Conservation (phyloP, 179 eudicot genomes). For the Nepenthes alata region DNA sequence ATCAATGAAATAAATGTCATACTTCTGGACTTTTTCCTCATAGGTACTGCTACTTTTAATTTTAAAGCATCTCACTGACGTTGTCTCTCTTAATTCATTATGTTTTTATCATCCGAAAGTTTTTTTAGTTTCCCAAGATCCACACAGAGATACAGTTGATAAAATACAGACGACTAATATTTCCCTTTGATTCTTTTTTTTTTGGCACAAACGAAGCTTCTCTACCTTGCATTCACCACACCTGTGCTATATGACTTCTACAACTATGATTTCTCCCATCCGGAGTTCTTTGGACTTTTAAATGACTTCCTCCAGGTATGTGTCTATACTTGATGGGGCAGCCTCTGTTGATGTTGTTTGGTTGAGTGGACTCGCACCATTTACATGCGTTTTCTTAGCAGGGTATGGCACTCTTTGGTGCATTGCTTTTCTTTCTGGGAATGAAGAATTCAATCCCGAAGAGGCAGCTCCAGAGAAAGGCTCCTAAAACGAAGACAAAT, state of each 20-base stretch:
- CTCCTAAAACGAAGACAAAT: conserved; percentile 31
- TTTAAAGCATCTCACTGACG: too few relatives aligned
- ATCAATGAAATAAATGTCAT: too few relatives aligned
- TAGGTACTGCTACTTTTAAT: too few relatives aligned
- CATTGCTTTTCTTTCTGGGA: conserved; percentile 38
- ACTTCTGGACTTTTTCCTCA: too few relatives aligned
- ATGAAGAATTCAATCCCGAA: conserved; percentile 36
- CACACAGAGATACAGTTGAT: background rate
- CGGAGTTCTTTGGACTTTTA: conserved; percentile 34
- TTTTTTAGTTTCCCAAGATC: background rate
- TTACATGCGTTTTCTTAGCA: conserved; percentile 12
- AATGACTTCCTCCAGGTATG: conserved; percentile 53
- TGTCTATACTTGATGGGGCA: background rate
- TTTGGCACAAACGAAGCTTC: conserved; percentile 22
- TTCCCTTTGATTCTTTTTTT: background rate
- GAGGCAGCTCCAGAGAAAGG: conserved; percentile 33
- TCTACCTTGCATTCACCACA: conserved; percentile 35
- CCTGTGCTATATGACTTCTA: conserved; percentile 59
- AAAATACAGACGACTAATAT: background rate
- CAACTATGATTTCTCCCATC: conserved; percentile 37
- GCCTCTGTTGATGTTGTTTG: background rate
- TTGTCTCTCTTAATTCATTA: too few relatives aligned
- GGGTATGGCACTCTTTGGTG: conserved; percentile 37
- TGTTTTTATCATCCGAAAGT: background rate
- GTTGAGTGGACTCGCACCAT: background rate